Evolutionary conservation across 495 filamentous ascomycete genomes (phyloP), one percentile per base, ranked within the genome.

Genomic region (Chaetomidium leptoderma): DNA sequence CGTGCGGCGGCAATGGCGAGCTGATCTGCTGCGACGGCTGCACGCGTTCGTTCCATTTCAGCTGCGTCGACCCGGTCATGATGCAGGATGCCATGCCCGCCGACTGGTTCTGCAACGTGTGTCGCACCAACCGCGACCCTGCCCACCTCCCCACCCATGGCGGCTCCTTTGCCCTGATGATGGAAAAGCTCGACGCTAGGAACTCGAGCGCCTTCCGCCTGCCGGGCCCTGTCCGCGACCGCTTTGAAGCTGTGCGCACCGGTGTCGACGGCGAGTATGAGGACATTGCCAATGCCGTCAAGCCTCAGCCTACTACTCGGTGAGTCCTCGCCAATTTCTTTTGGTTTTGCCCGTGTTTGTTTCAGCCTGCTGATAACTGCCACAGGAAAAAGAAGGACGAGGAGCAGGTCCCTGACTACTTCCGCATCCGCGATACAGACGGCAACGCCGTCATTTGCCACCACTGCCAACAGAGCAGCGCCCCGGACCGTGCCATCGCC

Each of bases 1-100:
- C 90, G 10, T 98, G 93, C 72, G 83, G 85, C 62, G 83, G 84
- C 39, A 86, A 82, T 52, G 93, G 93, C n/a, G 78, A 86, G 51
- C 76, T 98, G 26, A 75, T 97, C 56, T 96, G 92, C 73, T 98
- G 93, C 70, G 93, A 97, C 70, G 87, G 86, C 46, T 98, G 93
- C 74, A 79, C 81, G 17, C 83, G 87, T 44, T 87, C 90, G 0
- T 96, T 91, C 72, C 93, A 98, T 70, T 90, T 91, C 66, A 76
- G 76, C 43, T 98, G 93, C 69, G 76, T 91, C 43, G 84, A 92
- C 64, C 91, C 92, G 53, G 87, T 90, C 6, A 72, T 91, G 60
- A 77, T 83, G 47, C 75, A 81, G 43, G 77, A 82, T 51, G 78
- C 83, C 46, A 85, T 86, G 39, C 81, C 87, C 33, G 86, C 84